Percentiles rank a stretch among this genome's conserved stretches.
Evolutionary conservation across 805 yeast species (phyloP).

Genomic region (Tanozyma kutaoensis): DNA sequence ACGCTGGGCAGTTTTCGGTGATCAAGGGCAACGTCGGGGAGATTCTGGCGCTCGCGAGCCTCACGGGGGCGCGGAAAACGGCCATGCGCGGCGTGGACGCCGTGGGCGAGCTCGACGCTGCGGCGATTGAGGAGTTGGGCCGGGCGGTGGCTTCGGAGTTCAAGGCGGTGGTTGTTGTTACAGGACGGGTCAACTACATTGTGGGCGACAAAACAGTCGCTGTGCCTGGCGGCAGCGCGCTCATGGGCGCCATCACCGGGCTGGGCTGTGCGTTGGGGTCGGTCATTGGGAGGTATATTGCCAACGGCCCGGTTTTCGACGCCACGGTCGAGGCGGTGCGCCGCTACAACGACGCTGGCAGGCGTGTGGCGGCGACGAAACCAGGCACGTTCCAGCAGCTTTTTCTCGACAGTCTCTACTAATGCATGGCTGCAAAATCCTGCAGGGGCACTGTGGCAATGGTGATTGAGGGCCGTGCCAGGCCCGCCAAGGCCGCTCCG

Average conservation of each 20-base stretch:
- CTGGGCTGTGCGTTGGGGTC: conserved; percentile 79
- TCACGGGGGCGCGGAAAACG: conserved; percentile 9
- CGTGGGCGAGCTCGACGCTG: conserved; percentile 9
- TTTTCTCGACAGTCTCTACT: too few relatives aligned
- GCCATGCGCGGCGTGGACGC: conserved; percentile 69
- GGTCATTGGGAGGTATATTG: conserved; percentile 45
- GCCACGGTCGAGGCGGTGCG: conserved; percentile 44
- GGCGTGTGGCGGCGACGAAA: too few relatives aligned
- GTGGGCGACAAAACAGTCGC: conserved; percentile 6
- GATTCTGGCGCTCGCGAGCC: conserved; percentile 42
- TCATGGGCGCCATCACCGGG: conserved; percentile 65
- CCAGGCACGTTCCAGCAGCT: too few relatives aligned
- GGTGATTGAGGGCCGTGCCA: too few relatives aligned
- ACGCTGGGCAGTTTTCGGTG: conserved; percentile 46
- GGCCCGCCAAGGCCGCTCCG: too few relatives aligned
- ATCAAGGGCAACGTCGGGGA: conserved; percentile 87
- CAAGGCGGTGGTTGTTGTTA: conserved; percentile 52
- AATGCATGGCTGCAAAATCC: too few relatives aligned
- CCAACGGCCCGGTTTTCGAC: conserved; percentile 5
- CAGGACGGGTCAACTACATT: conserved; percentile 36
- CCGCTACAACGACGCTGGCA: conserved; percentile 32
- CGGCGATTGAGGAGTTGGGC: conserved; percentile 25
- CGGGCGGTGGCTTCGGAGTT: conserved; percentile 34
- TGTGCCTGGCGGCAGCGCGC: conserved; percentile 42
- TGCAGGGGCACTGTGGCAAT: too few relatives aligned